Conservation (phyloP, 352 stramenopile genomes). For the Achlya hypogyna region DNA sequence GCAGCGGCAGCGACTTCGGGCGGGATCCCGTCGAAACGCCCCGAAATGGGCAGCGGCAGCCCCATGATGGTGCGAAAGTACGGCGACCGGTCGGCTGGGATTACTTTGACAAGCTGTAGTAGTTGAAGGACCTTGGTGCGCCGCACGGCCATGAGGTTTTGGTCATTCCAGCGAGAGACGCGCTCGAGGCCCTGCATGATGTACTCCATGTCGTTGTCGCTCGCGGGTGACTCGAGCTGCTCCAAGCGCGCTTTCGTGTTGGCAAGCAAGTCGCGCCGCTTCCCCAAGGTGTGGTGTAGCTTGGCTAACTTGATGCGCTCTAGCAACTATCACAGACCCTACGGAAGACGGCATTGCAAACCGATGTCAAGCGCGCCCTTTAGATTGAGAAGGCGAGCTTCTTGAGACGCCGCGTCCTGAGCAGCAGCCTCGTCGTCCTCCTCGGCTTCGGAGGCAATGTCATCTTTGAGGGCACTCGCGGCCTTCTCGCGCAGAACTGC, state of each 20-base stretch:
- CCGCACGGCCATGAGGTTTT: constrained; percentile 7
- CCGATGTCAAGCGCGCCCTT: constrained; percentile 3
- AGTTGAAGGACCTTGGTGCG: constrained; percentile 13
- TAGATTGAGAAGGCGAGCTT: background rate
- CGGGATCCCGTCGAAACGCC: constrained; percentile 56
- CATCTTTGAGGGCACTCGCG: constrained; percentile 50
- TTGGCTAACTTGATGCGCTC: constrained; percentile 12
- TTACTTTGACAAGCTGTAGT: constrained; percentile 1
- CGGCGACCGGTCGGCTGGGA: background rate
- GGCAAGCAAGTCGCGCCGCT: background rate
- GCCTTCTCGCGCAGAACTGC: constrained; percentile 72
- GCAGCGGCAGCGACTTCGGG: constrained; percentile 62
- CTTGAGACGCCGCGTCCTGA: background rate
- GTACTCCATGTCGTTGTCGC: background rate
- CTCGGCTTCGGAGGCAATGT: background rate
- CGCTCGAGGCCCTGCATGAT: constrained; percentile 3
- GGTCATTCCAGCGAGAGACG: constrained; percentile 12
- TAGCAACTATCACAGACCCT: background rate
- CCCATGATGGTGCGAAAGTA: constrained; percentile 60
- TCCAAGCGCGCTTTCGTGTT: background rate
- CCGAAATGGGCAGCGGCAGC: constrained; percentile 61
- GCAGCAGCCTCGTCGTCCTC: background rate
- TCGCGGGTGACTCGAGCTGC: background rate
- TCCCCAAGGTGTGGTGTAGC: background rate
- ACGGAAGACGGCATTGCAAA: background rate